A percentile compares a stretch with the other conserved stretches of the same genome.
phyloP scores from a whole-genome alignment of 2,329 filamentous ascomycete genomes.

The Verticillium zaregamsianum region DNA sequence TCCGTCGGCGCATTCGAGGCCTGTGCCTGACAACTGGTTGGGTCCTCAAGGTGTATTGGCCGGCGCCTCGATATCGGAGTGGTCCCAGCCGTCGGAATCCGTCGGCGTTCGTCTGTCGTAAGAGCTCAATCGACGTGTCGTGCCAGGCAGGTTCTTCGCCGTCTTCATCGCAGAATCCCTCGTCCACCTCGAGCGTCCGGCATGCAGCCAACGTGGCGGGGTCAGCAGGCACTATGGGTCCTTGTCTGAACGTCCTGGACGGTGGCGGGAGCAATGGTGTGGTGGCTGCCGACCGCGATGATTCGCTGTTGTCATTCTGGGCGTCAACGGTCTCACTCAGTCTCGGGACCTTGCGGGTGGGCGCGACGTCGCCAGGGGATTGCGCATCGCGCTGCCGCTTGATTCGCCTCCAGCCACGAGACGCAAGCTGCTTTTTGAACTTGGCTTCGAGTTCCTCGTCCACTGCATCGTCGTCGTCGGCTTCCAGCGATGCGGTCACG shows the following conservation, averaged over 20 bases:
- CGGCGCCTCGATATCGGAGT: constrained; percentile 8
- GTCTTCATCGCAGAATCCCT: constrained; percentile 8
- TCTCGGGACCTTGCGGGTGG: not conserved
- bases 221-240: not conserved
- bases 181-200: constrained; percentile 4
- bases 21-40: constrained; percentile 9
- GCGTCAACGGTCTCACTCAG: not conserved
- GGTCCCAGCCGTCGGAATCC: constrained; percentile 1
- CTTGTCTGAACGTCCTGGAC: not conserved
- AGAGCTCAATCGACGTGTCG: not conserved
- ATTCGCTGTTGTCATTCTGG: not conserved
- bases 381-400: not conserved
- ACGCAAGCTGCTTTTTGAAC: not conserved
- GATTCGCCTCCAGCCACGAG: not conserved
- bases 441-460: not conserved
- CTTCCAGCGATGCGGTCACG: not conserved
- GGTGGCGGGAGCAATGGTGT: not conserved
- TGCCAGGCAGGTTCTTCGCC: constrained; percentile 1
- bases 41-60: constrained; percentile 7
- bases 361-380: not conserved
- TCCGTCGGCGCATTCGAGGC: constrained; percentile 11
- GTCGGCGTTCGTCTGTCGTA: not conserved
- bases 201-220: not conserved
- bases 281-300: not conserved
- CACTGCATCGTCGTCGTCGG: not conserved